Evolutionary conservation across 495 filamentous ascomycete genomes (phyloP), one percentile per base, ranked within the genome.

Genomic region (Tuber microsphaerosporum): DNA sequence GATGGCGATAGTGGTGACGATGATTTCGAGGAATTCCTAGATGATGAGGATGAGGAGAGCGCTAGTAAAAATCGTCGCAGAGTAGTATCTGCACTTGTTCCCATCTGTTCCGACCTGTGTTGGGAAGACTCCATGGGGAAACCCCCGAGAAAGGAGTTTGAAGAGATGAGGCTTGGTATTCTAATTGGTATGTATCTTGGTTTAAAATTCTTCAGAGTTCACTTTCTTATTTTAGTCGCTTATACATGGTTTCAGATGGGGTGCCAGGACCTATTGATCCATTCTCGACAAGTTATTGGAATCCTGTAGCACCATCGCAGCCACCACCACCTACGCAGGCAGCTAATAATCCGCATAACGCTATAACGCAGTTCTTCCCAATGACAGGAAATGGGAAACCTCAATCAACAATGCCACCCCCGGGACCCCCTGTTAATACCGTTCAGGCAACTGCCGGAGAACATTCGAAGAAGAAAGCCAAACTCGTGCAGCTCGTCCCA

Each of bases 261-360:
- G 74, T 81, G 45, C 69, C 78, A 70, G 74, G 74, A 31, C 87
- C 89, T 48, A 96, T 99, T 80, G 90, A 99, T 76, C 95, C 95
- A 0, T 97, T 93, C 81, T 93, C 92, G 0, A 89, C 88, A 1
- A 83, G 84, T 6, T 97, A 98, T 85, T 98, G 95, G 95, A 86
- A 85, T 22, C 87, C 80, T 56, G 84, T 31, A 79, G 56, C 80
- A 31, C 74, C 82, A 41, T 1, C 45, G 5, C 75, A 75, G 16
- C 51, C n/a, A 39, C 34, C n/a, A 39, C 34, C 12, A 10, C 14
- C 69, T 14, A 14, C 31, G 34, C 61, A 75, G 43, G n/a, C 12
- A 20, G 16, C 61, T 20, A 10, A 14, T 46, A 77, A 68, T 39
- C 6, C 69, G 7, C 39, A 22, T 69, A 31, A 34, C 26, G 26